Percentiles rank a stretch among this genome's conserved stretches.
These are phyloP conservation scores for Penicillium sp. DNA, from an alignment of 2,329 filamentous ascomycete genomes.

Conservation along the genomic window DNA sequence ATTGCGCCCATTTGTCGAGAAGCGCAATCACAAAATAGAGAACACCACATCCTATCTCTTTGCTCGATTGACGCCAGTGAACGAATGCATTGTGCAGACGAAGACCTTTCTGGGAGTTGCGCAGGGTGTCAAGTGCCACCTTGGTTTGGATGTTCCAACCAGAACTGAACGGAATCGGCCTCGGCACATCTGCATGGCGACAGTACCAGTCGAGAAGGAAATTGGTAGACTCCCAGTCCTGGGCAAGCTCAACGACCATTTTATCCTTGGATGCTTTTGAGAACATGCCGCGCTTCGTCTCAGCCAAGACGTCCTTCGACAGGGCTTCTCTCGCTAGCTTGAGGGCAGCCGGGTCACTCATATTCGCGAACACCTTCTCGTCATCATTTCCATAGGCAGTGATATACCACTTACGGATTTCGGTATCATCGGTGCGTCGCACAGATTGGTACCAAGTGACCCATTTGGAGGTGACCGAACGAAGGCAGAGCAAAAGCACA, in stretches of 20 bases:
- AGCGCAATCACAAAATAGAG: constrained; percentile 57
- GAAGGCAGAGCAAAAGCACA: constrained; percentile 53
- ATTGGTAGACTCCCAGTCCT: constrained; percentile 54
- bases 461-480: constrained; percentile 59
- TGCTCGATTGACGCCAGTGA: constrained; percentile 58
- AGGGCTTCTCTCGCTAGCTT: constrained; percentile 50
- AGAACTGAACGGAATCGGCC: constrained; percentile 56
- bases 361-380: constrained; percentile 43
- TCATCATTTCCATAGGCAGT: constrained; percentile 33
- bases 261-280: constrained; percentile 45
- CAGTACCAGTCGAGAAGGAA: constrained; percentile 58
- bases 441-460: constrained; percentile 54
- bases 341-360: constrained; percentile 52
- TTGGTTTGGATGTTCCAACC: constrained; percentile 60
- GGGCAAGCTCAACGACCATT: constrained; percentile 52
- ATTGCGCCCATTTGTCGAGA: constrained; percentile 56
- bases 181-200: constrained; percentile 48
- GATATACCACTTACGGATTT: constrained; percentile 44
- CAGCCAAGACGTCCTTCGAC: constrained; percentile 47
- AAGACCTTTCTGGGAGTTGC: constrained; percentile 56
- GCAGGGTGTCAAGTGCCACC: constrained; percentile 54
- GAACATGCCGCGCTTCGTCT: constrained; percentile 47
- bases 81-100: constrained; percentile 58
- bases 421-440: constrained; percentile 39
- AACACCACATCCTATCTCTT: constrained; percentile 56